Evolutionary conservation across 2,329 filamentous ascomycete genomes (phyloP).

Genomic region (Zalaria sp.): DNA sequence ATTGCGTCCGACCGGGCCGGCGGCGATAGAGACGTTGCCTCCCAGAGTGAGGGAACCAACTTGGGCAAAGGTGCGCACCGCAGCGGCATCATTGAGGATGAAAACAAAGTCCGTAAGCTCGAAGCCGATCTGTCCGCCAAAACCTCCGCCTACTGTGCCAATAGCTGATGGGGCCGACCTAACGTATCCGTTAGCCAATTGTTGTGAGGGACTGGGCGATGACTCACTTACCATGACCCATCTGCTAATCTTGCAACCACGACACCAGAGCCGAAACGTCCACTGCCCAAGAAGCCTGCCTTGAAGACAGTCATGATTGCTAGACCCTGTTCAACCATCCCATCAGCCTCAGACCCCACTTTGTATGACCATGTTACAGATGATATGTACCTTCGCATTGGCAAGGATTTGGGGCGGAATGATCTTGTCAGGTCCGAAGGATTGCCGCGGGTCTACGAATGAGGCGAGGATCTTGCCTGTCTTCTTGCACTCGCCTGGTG

Average conservation of each 20-base stretch:
- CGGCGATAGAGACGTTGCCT: conserved; percentile 91
- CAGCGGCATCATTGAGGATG: conserved; percentile 81
- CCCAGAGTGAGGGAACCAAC: conserved; percentile 82
- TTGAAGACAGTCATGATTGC: conserved; percentile 79
- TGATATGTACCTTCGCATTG: conserved; percentile 69
- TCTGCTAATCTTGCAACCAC: conserved; percentile 68
- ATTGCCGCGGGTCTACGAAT: conserved; percentile 84
- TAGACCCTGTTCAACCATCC: conserved; percentile 42
- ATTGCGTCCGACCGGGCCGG: conserved; percentile 85
- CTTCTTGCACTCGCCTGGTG: conserved; percentile 87
- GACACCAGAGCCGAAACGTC: conserved; percentile 66
- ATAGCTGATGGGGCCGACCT: conserved; percentile 65
- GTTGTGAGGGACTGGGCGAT: background rate
- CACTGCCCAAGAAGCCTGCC: conserved; percentile 72
- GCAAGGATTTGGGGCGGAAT: conserved; percentile 83
- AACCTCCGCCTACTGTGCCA: conserved; percentile 65
- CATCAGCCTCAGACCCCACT: too few species aligned
- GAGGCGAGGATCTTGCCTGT: conserved; percentile 89
- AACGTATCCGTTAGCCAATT: background rate
- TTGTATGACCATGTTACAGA: background rate
- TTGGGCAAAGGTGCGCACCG: conserved; percentile 89
- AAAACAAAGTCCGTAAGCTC: conserved; percentile 94
- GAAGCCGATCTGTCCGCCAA: conserved; percentile 76
- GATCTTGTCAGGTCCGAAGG: conserved; percentile 92
- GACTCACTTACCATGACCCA: conserved; percentile 44